These are phyloP conservation scores for Heliosperma pusillum DNA, from an alignment of 148 eudicot genomes.

Conservation along the genomic window DNA sequence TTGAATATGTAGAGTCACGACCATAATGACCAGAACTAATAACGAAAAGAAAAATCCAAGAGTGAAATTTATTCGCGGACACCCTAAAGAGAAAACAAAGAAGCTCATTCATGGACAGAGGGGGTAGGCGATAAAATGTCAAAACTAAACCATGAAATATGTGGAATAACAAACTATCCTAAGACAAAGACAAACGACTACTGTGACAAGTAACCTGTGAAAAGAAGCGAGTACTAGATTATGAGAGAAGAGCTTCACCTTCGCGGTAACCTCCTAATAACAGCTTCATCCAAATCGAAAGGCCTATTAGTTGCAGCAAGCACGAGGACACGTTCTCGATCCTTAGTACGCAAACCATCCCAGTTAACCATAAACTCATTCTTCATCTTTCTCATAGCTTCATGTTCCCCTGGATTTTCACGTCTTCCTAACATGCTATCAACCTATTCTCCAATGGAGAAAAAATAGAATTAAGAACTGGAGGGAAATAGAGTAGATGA, in stretches of 20 bases:
- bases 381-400: constrained; percentile 99
- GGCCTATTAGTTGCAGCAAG: constrained; percentile 97
- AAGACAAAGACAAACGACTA: not conserved
- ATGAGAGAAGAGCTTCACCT: constrained; percentile 35
- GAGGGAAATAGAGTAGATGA: not conserved
- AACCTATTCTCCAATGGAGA: constrained; percentile 39
- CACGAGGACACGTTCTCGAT: constrained; percentile 85
- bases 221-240: not conserved
- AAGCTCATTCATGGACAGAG: no score
- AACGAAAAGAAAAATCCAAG: no score
- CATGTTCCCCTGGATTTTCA: constrained; percentile 95
- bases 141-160: no score
- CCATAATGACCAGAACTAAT: no score
- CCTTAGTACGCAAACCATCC: constrained; percentile 96
- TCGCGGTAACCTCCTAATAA: constrained; percentile 87
- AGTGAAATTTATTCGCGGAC: no score
- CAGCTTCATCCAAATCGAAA: constrained; percentile 97
- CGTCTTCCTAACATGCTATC: constrained; percentile 98
- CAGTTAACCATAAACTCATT: constrained; percentile 97
- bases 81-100: no score
- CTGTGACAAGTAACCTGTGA: not conserved
- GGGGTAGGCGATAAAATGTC: no score
- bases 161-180: not conserved
- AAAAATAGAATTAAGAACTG: not conserved
- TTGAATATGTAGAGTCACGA: no score